A percentile compares a stretch with the other conserved stretches of the same genome.
Evolutionary conservation across 176 grass and related monocot species (phyloP).

Genomic region (Oryza longistaminata): DNA sequence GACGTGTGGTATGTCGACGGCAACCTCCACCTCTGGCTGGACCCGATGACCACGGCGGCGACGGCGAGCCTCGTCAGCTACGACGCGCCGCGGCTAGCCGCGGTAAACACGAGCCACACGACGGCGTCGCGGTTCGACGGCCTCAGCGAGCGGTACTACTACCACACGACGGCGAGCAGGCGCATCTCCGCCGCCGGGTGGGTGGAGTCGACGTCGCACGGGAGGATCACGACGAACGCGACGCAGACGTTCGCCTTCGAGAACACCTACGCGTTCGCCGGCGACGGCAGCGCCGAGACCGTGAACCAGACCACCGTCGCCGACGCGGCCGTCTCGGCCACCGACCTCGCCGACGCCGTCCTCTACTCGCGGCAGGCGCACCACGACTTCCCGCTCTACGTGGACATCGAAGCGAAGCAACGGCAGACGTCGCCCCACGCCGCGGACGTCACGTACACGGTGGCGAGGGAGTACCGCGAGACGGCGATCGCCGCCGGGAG

Average conservation of each 20-base stretch:
- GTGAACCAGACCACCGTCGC: background rate
- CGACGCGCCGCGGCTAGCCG: constrained; percentile 45
- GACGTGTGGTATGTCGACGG: constrained; percentile 70
- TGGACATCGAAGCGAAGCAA: background rate
- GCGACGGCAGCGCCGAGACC: background rate
- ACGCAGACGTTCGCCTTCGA: constrained; percentile 56
- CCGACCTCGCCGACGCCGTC: background rate
- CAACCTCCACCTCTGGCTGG: constrained; percentile 92
- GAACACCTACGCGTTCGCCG: constrained; percentile 42
- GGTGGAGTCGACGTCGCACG: constrained; percentile 68
- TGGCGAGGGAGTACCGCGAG: background rate
- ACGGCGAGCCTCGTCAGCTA: constrained; percentile 46
- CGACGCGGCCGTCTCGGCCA: background rate
- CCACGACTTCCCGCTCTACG: background rate
- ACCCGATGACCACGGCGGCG: constrained; percentile 42
- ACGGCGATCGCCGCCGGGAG: constrained; percentile 28
- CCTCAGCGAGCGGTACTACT: constrained; percentile 33
- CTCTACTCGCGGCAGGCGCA: background rate
- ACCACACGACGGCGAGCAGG: constrained; percentile 59
- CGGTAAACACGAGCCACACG: background rate
- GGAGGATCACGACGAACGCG: constrained; percentile 58
- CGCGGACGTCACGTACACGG: background rate
- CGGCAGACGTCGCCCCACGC: background rate
- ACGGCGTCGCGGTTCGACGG: constrained; percentile 11
- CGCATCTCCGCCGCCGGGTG: constrained; percentile 55